These are phyloP conservation scores for Candida neerlandica DNA, from an alignment of 1,139 yeast species.

Conservation along the genomic window DNA sequence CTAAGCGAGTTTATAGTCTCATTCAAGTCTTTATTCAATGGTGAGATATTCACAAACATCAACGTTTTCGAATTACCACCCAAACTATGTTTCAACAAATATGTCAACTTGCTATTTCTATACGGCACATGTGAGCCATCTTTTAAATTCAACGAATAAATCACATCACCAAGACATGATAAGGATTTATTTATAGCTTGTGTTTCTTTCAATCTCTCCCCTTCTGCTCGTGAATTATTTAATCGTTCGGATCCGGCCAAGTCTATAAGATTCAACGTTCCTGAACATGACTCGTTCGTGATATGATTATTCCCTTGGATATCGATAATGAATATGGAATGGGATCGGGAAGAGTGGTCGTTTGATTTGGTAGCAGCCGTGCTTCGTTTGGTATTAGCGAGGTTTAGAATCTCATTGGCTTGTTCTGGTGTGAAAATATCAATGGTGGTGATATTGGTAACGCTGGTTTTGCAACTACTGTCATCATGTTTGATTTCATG, in stretches of 20 bases:
- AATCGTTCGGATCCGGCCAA: constrained; percentile 90
- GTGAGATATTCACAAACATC: constrained; percentile 91
- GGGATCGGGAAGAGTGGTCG: constrained; percentile 72
- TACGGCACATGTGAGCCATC: constrained; percentile 50
- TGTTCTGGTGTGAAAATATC: constrained; percentile 49
- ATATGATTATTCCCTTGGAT: constrained; percentile 56
- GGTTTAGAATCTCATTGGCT: constrained; percentile 52
- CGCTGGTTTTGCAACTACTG: constrained; percentile 49
- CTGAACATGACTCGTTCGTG: constrained; percentile 51
- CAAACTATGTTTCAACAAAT: constrained; percentile 78
- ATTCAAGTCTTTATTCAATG: constrained; percentile 58
- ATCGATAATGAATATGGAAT: constrained; percentile 70
- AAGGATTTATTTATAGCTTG: constrained; percentile 88
- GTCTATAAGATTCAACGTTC: constrained; percentile 75
- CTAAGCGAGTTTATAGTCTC: constrained; percentile 86
- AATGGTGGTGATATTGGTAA: constrained; percentile 62
- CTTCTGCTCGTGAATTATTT: constrained; percentile 73
- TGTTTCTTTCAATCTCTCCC: constrained; percentile 83
- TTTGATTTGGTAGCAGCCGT: constrained; percentile 85
- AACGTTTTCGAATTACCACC: constrained; percentile 87
- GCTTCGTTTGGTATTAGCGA: constrained; percentile 64
- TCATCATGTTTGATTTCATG: constrained; percentile 80
- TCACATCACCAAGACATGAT: constrained; percentile 90
- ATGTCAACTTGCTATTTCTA: constrained; percentile 69
- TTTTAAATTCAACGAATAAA: constrained; percentile 59